These are phyloP conservation scores for Apiotrichum brassicae DNA, from an alignment of 1,284 basidiomycete genomes.

Conservation along the genomic window DNA sequence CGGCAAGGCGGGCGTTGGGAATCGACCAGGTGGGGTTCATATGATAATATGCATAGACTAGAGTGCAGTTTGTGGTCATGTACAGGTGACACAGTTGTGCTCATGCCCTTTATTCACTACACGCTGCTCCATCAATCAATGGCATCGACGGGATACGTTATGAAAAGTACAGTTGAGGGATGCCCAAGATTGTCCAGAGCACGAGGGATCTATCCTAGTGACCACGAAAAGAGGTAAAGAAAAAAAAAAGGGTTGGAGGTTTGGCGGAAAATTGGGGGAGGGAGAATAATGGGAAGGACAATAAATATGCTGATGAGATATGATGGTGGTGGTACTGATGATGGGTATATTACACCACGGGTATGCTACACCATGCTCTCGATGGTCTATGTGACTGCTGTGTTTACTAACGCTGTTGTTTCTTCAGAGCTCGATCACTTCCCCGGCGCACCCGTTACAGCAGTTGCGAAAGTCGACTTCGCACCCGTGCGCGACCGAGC, in stretches of 20 bases:
- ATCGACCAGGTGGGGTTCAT: conserved; percentile 57
- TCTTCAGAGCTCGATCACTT: conserved; percentile 29
- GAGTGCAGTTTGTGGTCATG: too few relatives aligned
- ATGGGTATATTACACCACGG: not conserved
- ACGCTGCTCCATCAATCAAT: not conserved
- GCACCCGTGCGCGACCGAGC: conserved; percentile 3
- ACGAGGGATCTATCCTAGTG: not conserved
- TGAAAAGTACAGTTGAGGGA: conserved; percentile 1
- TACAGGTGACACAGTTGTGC: too few relatives aligned
- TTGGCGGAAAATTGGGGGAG: too few relatives aligned
- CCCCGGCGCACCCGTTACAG: conserved; percentile 28
- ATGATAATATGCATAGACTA: not conserved
- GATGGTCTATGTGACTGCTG: too few relatives aligned
- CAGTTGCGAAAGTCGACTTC: conserved; percentile 24
- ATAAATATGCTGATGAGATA: not conserved
- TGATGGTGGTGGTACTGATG: not conserved
- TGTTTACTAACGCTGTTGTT: too few relatives aligned
- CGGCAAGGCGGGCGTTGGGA: conserved; percentile 75
- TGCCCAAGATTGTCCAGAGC: conserved; percentile 3
- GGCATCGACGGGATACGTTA: not conserved
- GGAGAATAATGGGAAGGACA: not conserved
- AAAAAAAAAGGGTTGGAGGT: not conserved
- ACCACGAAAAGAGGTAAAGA: not conserved
- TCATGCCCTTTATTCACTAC: too few relatives aligned
- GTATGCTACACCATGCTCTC: not conserved